These are phyloP conservation scores for Collariella sp. DNA, from an alignment of 495 filamentous ascomycete species.

Conservation along the genomic window DNA sequence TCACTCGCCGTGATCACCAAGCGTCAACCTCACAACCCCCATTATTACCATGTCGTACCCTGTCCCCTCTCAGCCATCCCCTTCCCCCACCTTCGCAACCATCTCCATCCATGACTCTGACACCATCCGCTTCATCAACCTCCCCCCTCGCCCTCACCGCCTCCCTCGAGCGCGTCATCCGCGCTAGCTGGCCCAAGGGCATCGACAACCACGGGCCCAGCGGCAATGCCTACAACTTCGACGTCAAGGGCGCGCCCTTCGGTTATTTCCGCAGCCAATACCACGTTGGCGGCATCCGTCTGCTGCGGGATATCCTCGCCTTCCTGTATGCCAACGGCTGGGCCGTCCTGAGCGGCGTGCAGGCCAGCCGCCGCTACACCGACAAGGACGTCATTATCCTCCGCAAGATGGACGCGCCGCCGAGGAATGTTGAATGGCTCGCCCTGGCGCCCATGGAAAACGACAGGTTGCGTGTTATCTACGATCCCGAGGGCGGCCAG, in stretches of 20 bases:
- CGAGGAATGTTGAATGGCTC: conserved; percentile 13
- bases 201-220: not conserved
- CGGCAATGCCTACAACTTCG: conserved; percentile 7
- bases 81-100: conserved; percentile 4
- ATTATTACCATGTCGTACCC: not conserved
- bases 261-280: conserved; percentile 7
- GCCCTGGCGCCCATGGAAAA: not conserved
- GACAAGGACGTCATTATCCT: conserved; percentile 20
- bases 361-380: conserved; percentile 7
- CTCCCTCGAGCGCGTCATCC: conserved; percentile 24
- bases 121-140: conserved; percentile 14
- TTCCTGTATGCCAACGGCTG: conserved; percentile 13
- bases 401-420: not conserved
- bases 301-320: conserved; percentile 18
- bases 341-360: conserved; percentile 8
- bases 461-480: conserved; percentile 14
- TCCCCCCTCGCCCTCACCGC: conserved; percentile 15
- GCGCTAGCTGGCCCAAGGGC: conserved; percentile 18
- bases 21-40: not conserved
- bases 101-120: conserved; percentile 18
- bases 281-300: conserved; percentile 8
- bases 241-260: conserved; percentile 14
- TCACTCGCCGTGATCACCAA: too few species aligned
- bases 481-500: conserved; percentile 1
- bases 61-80: not conserved